phyloP scores from a whole-genome alignment of 2,329 filamentous ascomycete genomes.

The Claviceps cyperi region DNA sequence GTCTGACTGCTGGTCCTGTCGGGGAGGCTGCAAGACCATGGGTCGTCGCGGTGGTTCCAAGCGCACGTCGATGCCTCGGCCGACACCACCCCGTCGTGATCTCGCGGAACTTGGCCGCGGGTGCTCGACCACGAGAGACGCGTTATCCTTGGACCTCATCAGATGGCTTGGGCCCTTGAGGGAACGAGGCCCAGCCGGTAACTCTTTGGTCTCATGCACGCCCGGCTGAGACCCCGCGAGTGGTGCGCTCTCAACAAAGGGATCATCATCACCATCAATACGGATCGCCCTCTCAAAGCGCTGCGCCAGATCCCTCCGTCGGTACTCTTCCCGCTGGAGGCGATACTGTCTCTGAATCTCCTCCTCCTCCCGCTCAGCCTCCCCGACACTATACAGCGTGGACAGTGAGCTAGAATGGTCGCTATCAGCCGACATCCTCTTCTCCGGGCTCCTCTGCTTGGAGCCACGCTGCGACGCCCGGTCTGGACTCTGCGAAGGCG shows the following conservation, averaged over 20 bases:
- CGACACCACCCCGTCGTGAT: background rate
- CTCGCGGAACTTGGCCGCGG: background rate
- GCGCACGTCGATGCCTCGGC: background rate
- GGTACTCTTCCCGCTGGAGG: background rate
- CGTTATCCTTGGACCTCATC: background rate
- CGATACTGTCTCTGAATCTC: slow-evolving; percentile 3
- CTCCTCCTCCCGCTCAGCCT: slow-evolving; percentile 23
- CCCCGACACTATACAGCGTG: slow-evolving; percentile 41
- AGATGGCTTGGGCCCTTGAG: slow-evolving; percentile 10
- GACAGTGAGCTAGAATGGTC: slow-evolving; percentile 39
- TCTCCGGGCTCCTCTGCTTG: slow-evolving; percentile 5
- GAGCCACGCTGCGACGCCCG: slow-evolving; percentile 10
- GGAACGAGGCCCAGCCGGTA: slow-evolving; percentile 7
- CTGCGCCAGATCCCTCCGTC: background rate
- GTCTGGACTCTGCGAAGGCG: slow-evolving; percentile 9
- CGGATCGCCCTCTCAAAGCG: background rate
- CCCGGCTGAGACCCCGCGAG: background rate
- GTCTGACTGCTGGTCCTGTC: slow-evolving; percentile 5
- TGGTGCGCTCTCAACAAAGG: slow-evolving; percentile 16
- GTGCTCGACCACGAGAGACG: background rate
- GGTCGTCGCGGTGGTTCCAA: background rate
- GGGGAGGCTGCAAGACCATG: slow-evolving; percentile 4
- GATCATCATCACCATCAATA: slow-evolving; percentile 11
- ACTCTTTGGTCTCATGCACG: slow-evolving; percentile 1
- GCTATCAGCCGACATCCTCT: slow-evolving; percentile 24